Evolutionary conservation across 768 basidiomycete genomes (phyloP), one percentile per base, ranked within the genome.

Genomic region (Russula dissimulans): DNA sequence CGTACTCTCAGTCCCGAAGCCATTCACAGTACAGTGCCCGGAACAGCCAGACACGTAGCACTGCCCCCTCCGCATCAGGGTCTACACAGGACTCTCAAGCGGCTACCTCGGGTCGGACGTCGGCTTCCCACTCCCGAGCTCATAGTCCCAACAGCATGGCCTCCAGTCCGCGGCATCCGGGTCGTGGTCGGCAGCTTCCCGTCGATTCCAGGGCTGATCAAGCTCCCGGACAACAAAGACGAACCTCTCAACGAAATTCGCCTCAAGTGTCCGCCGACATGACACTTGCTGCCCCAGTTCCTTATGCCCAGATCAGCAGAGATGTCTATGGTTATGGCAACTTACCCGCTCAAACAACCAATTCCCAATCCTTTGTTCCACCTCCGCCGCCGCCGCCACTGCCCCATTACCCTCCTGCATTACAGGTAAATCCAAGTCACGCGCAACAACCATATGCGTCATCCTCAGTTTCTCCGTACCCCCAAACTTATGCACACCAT

Each of bases 101-200:
- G 12, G 68, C 71, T 52, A 65, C 76, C 65, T 68, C 69, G 47
- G 57, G 46, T 68, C 76, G 29, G 61, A 69, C 63, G 9, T 78
- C 78, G 11, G 66, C 69, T 7, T 70, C 77, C 4, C 78, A 79
- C 5, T 81, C 81, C 14, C 73, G 75, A 54, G 67, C 71, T 32
- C 76, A 78, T 47, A 81, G 80, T 48, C 73, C 73, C 0, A 77
- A 74, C 36, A 81, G 79, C 66, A 70, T 75, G 18, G 75, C 78
- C 5, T 81, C 82, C 11, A 83, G 81, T 57, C 81, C 81, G 14
- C 73, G 69, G 7, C 58, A 64, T n/a, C 39, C 38, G 3, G 52
- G 18, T 38, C 62, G 65, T 14, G 56, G 65, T 45, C 59, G 63
- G 18, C 59, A 54, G 43, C 56, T 64, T 39, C 59, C 51, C n/a